phyloP scores from a whole-genome alignment of 2,329 filamentous ascomycete species.

The Albophoma yamanashiensis region DNA sequence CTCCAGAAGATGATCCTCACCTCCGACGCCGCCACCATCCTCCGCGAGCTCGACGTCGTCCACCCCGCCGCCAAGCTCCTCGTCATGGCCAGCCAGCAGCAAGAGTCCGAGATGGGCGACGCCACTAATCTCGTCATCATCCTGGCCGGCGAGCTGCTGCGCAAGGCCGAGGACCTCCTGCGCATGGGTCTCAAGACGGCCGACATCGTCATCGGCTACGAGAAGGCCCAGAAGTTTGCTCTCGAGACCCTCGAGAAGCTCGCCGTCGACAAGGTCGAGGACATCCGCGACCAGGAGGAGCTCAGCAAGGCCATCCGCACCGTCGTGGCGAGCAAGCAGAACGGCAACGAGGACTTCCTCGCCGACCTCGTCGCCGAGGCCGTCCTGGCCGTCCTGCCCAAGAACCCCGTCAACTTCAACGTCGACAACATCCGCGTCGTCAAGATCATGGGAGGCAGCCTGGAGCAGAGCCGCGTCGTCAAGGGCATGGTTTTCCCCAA shows the following conservation, averaged over 20 bases:
- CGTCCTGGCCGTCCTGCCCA: slow-evolving; percentile 79
- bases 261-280: slow-evolving; percentile 79
- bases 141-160: slow-evolving; percentile 85
- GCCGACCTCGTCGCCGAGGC: slow-evolving; percentile 79
- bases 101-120: slow-evolving; percentile 98
- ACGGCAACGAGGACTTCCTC: slow-evolving; percentile 81
- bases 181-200: slow-evolving; percentile 98
- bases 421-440: slow-evolving; percentile 98
- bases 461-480: slow-evolving; percentile 89
- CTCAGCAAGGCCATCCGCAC: slow-evolving; percentile 92
- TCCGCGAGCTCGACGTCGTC: slow-evolving; percentile 94
- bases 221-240: slow-evolving; percentile 84
- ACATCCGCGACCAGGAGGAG: slow-evolving; percentile 70
- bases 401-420: slow-evolving; percentile 94
- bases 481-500: slow-evolving; percentile 98
- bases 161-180: slow-evolving; percentile 93
- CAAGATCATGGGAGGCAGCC: slow-evolving; percentile 96
- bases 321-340: slow-evolving; percentile 94
- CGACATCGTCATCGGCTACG: slow-evolving; percentile 92
- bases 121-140: slow-evolving; percentile 96
- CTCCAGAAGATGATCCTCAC: slow-evolving; percentile 99
- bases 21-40: slow-evolving; percentile 92
- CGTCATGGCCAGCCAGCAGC: slow-evolving; percentile 98
- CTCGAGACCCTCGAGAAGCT: slow-evolving; percentile 80
- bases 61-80: slow-evolving; percentile 95